A percentile compares a stretch with the other conserved stretches of the same genome.
These are phyloP conservation scores for Cystobasidiaceae sp. DNA, from an alignment of 1,284 basidiomycete genomes.

Conservation along the genomic window DNA sequence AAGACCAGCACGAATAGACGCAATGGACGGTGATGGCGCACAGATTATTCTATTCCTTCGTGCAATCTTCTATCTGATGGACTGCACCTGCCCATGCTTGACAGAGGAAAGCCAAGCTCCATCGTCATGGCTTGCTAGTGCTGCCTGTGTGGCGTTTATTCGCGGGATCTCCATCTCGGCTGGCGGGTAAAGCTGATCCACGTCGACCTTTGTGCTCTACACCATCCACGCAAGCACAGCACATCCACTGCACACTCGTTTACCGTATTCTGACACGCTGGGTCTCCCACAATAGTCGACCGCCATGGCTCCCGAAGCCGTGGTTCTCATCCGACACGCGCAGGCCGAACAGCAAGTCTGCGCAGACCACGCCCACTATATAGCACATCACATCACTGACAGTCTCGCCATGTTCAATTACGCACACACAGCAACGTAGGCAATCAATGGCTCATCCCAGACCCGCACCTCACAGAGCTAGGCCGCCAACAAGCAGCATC, in stretches of 20 bases:
- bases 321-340: constrained; percentile 27
- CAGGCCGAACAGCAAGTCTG: constrained; percentile 28
- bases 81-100: too few species aligned
- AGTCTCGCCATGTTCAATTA: neutral
- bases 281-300: constrained; percentile 24
- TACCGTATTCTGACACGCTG: neutral
- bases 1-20: too few species aligned
- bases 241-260: too few species aligned
- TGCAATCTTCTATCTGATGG: too few species aligned
- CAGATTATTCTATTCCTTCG: too few species aligned
- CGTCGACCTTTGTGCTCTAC: neutral
- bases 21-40: too few species aligned
- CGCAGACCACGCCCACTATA: neutral
- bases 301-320: too few species aligned
- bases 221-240: neutral
- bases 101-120: too few species aligned
- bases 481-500: constrained; percentile 14
- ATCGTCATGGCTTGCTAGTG: too few species aligned
- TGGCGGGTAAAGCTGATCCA: neutral
- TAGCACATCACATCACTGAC: neutral
- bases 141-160: too few species aligned
- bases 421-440: constrained; percentile 20
- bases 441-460: constrained; percentile 21
- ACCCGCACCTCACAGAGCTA: constrained; percentile 15
- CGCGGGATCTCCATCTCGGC: too few species aligned